A percentile compares a stretch with the other conserved stretches of the same genome.
These are phyloP conservation scores for Oryza meyeriana DNA, from an alignment of 176 grass and related monocot species.

Conservation along the genomic window DNA sequence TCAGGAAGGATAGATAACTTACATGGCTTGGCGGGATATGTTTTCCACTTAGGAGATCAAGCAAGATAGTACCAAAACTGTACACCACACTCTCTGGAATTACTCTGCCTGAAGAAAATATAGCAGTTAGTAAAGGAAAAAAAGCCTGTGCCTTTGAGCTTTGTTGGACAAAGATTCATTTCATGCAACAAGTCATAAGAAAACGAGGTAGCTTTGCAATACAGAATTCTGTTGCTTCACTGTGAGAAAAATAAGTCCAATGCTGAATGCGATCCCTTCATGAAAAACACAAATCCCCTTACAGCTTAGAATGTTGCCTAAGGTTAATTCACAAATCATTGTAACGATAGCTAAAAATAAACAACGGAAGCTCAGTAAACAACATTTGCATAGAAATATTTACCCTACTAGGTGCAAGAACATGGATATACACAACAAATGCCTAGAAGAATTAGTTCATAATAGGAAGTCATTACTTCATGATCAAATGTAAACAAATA, in stretches of 20 bases:
- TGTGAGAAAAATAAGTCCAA: background rate
- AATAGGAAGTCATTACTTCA: background rate
- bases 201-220: background rate
- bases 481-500: background rate
- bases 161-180: background rate
- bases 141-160: background rate
- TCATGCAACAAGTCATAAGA: background rate
- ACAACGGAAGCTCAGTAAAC: background rate
- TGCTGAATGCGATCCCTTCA: background rate
- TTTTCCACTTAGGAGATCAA: conserved; percentile 95
- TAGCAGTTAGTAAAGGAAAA: background rate
- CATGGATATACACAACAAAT: background rate
- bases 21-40: conserved; percentile 94
- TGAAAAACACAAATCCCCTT: background rate
- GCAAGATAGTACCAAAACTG: conserved; percentile 87
- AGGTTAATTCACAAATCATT: background rate
- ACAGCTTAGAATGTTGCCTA: background rate
- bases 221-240: background rate
- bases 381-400: background rate
- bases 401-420: background rate
- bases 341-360: background rate
- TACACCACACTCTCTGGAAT: conserved; percentile 88
- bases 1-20: conserved; percentile 29
- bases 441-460: background rate
- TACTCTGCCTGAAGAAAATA: conserved; percentile 71